Evolutionary conservation across 1,284 basidiomycete genomes (phyloP), one percentile per base, ranked within the genome.

Genomic region (Ganoderma meredithae): DNA sequence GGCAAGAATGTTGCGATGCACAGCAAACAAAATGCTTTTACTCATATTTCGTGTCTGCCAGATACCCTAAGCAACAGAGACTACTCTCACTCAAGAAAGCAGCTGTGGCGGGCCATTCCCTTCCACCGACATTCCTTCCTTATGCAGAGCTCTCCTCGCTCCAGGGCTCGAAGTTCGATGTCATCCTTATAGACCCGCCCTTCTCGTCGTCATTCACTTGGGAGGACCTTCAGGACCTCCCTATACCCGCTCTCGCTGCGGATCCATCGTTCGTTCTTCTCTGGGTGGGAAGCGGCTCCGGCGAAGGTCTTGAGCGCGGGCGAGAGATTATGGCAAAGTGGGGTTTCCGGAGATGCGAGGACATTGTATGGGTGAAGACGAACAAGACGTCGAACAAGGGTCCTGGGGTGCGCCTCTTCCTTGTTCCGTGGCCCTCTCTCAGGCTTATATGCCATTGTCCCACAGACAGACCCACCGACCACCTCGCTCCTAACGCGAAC

Each of bases 291-390:
- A 92, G 90, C 67, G 96, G 96, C 0, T 92, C 94, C 17, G 91
- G 91, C 2, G 95, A 96, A 61, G 98, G 96, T 0, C 85, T 99
- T 8, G 98, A 99, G 79, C 86, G 92, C 41, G 97, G 98, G 0
- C 85, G 97, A 47, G 97, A 99, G 77, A 85, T 97, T 43, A 85
- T 99, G 59, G 91, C 92, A 1, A 93, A 90, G 76, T 99, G 97
- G 97, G 97, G 97, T 0, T 99, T 97, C 79, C 84, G 97, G 58
- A 82, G 97, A 60, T 98, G 96, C 74, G 97, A 99, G 78, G 97
- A 99, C 79, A 95, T 99, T 25, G 94, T 97, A 5, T 99, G 97
- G 96, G 91, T 98, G 66, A 96, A 95, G 81, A 97, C 95, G 41
- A 98, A 98, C 77, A 85, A 85, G 67, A 84, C 81, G 31, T 84